Evolutionary conservation across 148 eudicot genomes (phyloP).

Genomic region (Rhododendron vialii): DNA sequence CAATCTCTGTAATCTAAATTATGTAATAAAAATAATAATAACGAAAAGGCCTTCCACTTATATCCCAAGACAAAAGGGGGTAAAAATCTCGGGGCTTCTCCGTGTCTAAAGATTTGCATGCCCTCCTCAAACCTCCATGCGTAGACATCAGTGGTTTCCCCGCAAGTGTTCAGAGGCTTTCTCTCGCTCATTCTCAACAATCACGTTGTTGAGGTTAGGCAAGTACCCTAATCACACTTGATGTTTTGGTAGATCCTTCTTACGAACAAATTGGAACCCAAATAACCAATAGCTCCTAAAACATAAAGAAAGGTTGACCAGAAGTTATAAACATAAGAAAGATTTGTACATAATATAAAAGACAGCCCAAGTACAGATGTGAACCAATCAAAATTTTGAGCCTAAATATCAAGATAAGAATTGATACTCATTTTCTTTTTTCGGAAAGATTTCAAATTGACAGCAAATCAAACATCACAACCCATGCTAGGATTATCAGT

Average conservation of each 20-base stretch:
- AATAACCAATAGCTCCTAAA: slow-evolving; percentile 44
- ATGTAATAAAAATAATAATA: neutral
- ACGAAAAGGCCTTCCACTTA: slow-evolving; percentile 11
- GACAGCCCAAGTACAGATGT: too few species aligned
- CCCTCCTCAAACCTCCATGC: slow-evolving; percentile 6
- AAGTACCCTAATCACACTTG: slow-evolving; percentile 35
- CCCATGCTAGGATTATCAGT: neutral
- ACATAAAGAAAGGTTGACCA: neutral
- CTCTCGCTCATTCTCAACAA: neutral
- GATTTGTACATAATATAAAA: too few species aligned
- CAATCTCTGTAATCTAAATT: slow-evolving; percentile 15
- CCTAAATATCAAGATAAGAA: too few species aligned
- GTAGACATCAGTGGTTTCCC: neutral
- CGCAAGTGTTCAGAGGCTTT: neutral
- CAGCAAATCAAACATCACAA: neutral
- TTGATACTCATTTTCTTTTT: too few species aligned
- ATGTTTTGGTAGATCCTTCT: slow-evolving; percentile 42
- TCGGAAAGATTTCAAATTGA: too few species aligned
- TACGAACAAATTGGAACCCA: slow-evolving; percentile 45
- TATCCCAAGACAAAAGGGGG: slow-evolving; percentile 13
- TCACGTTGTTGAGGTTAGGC: neutral
- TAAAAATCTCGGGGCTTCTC: slow-evolving; percentile 14
- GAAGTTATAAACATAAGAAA: neutral
- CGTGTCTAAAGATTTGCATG: neutral
- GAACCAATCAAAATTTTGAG: too few species aligned